These are phyloP conservation scores for Neoboletus magnificus DNA, from an alignment of 768 basidiomycete species.

Conservation along the genomic window DNA sequence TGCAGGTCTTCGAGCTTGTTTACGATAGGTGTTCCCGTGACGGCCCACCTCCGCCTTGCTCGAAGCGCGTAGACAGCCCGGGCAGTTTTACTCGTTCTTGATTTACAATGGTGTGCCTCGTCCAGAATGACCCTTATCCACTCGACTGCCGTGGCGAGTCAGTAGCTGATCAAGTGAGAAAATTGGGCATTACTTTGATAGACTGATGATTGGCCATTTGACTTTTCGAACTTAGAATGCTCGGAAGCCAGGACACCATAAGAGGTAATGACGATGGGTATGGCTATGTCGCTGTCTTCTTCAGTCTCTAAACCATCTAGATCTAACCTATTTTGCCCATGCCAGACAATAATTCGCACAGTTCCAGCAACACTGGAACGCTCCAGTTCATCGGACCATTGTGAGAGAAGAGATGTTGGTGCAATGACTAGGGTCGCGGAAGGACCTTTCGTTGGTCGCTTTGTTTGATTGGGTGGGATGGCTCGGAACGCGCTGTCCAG, in stretches of 20 bases:
- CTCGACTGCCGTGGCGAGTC: conserved; percentile 46
- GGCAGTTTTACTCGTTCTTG: conserved; percentile 80
- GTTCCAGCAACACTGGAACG: conserved; percentile 74
- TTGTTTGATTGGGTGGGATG: conserved; percentile 31
- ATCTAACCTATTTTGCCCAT: conserved; percentile 82
- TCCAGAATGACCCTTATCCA: conserved; percentile 86
- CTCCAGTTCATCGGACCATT: conserved; percentile 92
- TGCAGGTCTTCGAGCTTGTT: conserved; percentile 91
- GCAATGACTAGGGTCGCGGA: conserved; percentile 87
- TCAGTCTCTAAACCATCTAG: conserved; percentile 59
- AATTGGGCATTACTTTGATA: conserved; percentile 60
- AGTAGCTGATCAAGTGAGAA: background rate
- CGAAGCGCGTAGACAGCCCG: conserved; percentile 84
- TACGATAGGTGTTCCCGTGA: conserved; percentile 94
- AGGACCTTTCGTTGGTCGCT: conserved; percentile 29
- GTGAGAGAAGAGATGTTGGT: conserved; percentile 85
- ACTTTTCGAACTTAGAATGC: conserved; percentile 65
- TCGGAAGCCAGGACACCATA: conserved; percentile 93
- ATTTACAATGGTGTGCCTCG: conserved; percentile 95
- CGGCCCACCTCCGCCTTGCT: conserved; percentile 82
- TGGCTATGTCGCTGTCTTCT: conserved; percentile 45
- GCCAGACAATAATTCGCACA: conserved; percentile 73
- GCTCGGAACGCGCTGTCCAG: conserved; percentile 63
- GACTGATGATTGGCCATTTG: conserved; percentile 49
- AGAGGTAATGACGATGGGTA: conserved; percentile 85